A percentile compares a stretch with the other conserved stretches of the same genome.
These are phyloP conservation scores for Amanita muscaria DNA, from an alignment of 768 basidiomycete species.

Conservation along the genomic window DNA sequence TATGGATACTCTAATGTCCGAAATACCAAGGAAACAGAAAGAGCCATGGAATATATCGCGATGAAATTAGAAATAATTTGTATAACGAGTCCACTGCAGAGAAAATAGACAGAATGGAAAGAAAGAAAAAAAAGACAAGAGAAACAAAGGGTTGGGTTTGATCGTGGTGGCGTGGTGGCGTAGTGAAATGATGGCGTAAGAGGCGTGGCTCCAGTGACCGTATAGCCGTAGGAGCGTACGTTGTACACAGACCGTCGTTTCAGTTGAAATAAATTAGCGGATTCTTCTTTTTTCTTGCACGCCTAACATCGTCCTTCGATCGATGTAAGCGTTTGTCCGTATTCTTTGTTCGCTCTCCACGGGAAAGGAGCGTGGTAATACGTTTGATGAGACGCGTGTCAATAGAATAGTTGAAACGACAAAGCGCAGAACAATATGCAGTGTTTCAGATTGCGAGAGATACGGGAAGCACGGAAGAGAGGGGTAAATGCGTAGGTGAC, in stretches of 20 bases:
- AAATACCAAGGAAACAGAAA: neutral
- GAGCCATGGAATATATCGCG: neutral
- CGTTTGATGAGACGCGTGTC: conserved; percentile 3
- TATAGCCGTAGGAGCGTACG: neutral
- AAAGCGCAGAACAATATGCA: neutral
- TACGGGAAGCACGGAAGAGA: conserved; percentile 3
- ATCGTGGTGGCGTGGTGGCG: neutral
- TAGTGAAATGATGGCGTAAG: neutral
- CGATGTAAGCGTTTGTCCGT: too few relatives aligned
- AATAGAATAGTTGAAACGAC: neutral
- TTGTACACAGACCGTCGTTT: neutral
- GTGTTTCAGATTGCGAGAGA: neutral
- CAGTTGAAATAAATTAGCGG: neutral
- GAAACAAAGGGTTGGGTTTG: too few relatives aligned
- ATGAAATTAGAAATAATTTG: neutral
- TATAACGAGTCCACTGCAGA: neutral
- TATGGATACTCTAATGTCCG: too few relatives aligned
- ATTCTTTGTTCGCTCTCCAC: too few relatives aligned
- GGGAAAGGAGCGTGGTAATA: too few relatives aligned
- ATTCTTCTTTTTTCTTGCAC: conserved; percentile 6
- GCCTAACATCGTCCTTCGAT: too few relatives aligned
- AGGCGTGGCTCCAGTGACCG: neutral
- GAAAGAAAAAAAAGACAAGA: neutral
- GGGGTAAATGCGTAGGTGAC: conserved; percentile 1
- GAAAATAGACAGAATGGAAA: neutral